Evolutionary conservation across 2,329 filamentous ascomycete genomes (phyloP).

Genomic region (Fusarium guadeloupense): DNA sequence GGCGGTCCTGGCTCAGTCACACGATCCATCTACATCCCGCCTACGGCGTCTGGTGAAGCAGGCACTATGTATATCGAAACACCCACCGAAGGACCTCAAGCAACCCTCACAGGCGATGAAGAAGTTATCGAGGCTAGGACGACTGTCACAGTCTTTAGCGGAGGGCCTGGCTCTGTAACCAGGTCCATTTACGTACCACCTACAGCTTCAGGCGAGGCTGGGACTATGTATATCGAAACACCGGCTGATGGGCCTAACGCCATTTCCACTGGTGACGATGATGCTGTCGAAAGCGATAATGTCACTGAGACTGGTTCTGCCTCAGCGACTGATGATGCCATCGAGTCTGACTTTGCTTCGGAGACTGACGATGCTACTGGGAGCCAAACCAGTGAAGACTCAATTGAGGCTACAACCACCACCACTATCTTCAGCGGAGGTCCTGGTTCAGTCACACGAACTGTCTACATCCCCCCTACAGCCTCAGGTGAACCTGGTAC

Average conservation of each 20-base stretch:
- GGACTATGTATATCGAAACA: neutral
- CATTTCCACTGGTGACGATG: neutral
- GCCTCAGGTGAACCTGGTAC: neutral
- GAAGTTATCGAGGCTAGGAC: neutral
- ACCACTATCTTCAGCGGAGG: conserved; percentile 3
- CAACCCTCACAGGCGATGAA: neutral
- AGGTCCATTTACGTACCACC: neutral
- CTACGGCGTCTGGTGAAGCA: neutral
- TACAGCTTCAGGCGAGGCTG: neutral
- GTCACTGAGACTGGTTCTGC: neutral
- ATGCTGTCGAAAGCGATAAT: accelerated
- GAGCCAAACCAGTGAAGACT: neutral
- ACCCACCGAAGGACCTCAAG: neutral
- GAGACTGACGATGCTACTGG: neutral
- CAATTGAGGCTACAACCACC: neutral
- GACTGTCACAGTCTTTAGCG: neutral
- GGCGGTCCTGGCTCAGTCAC: neutral
- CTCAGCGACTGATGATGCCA: neutral
- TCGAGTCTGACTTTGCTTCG: neutral
- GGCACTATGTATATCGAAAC: neutral
- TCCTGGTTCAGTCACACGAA: neutral
- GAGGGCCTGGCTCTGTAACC: neutral
- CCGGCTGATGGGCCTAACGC: neutral
- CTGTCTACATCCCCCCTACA: conserved; percentile 4
- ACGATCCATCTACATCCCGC: neutral